phyloP scores from a whole-genome alignment of 169 alveolate species.

The Cryptosporidium tyzzeri region DNA sequence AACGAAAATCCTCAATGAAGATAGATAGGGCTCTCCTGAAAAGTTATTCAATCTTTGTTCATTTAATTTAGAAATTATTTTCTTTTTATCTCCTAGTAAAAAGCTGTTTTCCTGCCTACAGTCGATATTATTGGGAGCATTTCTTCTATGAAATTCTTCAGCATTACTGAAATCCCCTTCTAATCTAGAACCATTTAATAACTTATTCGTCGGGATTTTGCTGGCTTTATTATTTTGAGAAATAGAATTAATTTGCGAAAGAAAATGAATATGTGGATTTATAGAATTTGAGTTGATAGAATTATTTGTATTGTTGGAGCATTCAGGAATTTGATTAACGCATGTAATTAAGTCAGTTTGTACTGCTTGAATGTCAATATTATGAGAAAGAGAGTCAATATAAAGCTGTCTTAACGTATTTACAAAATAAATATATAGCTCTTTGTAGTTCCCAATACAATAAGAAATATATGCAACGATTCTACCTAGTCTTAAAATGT shows the following conservation, averaged over 20 bases:
- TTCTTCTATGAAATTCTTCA: neutral
- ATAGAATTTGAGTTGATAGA: neutral
- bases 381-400: slow-evolving; percentile 53
- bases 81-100: neutral
- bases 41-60: slow-evolving; percentile 36
- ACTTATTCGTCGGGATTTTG: neutral
- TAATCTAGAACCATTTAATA: neutral
- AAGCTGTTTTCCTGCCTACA: neutral
- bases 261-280: neutral
- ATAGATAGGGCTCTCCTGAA: slow-evolving; percentile 49
- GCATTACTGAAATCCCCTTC: neutral
- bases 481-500: slow-evolving; percentile 48
- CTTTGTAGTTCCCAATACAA: slow-evolving; percentile 64
- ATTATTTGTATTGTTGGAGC: neutral
- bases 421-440: slow-evolving; percentile 43
- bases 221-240: neutral
- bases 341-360: neutral
- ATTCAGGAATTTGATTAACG: neutral
- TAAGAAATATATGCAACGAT: slow-evolving; percentile 65
- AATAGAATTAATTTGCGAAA: neutral
- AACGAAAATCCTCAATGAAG: slow-evolving; percentile 63
- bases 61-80: neutral
- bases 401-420: slow-evolving; percentile 40
- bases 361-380: neutral
- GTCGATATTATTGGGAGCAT: neutral